Conservation (phyloP, 1,139 yeast genomes). For the Zygoascus hellenicus region DNA sequence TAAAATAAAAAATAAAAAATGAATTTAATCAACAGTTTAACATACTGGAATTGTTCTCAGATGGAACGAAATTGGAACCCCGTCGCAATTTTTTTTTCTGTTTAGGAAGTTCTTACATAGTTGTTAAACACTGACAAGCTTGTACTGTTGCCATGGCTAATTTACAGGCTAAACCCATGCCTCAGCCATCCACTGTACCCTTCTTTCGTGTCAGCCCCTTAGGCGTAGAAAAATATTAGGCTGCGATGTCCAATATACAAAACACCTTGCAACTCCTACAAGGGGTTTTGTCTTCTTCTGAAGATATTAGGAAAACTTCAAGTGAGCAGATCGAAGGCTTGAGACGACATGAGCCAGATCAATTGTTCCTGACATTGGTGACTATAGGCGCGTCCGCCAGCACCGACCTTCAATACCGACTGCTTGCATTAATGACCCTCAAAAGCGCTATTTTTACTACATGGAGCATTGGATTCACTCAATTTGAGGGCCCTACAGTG, state of each 20-base stretch:
- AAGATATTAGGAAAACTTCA: conserved; percentile 4
- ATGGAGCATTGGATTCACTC: conserved; percentile 84
- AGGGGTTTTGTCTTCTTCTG: conserved; percentile 6
- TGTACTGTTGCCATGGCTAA: background rate
- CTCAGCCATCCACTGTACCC: background rate
- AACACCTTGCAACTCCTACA: conserved; percentile 1
- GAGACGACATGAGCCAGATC: conserved; percentile 6
- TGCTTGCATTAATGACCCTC: conserved; percentile 63
- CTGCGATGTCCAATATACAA: background rate
- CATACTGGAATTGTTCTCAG: too few species aligned
- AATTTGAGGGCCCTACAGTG: conserved; percentile 62
- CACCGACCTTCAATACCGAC: conserved; percentile 29
- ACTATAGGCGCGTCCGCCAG: conserved; percentile 3
- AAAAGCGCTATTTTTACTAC: conserved; percentile 63
- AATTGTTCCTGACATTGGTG: conserved; percentile 5
- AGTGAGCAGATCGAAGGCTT: conserved; percentile 9
- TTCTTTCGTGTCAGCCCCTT: background rate
- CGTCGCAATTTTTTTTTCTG: too few species aligned
- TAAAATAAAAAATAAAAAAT: too few species aligned
- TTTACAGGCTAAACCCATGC: background rate
- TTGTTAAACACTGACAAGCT: too few species aligned
- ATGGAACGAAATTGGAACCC: too few species aligned
- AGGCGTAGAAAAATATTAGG: too few species aligned
- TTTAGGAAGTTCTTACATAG: too few species aligned
- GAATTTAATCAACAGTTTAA: too few species aligned